A percentile compares a stretch with the other conserved stretches of the same genome.
phyloP scores from a whole-genome alignment of 225 moss, liverwort and hornwort species.

The Pseudoscleropodium purum region DNA sequence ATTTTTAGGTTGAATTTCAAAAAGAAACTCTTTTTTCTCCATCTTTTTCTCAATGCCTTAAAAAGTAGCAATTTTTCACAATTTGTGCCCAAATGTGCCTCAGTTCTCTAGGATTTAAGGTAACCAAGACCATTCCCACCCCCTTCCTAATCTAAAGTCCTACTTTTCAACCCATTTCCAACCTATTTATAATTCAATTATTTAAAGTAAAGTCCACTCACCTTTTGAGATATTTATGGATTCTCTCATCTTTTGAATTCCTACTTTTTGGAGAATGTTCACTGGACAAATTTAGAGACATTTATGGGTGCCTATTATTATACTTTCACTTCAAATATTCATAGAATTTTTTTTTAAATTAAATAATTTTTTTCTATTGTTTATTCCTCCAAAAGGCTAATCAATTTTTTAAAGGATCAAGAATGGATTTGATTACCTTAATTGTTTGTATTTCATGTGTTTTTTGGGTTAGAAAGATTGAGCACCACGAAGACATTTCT shows the following conservation, averaged over 20 bases:
- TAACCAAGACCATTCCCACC: too few relatives aligned
- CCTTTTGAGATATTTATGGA: not conserved
- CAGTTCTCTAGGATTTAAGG: too few relatives aligned
- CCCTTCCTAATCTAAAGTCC: too few relatives aligned
- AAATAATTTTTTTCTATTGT: fast-evolving
- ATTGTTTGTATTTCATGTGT: not conserved
- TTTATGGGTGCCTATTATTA: not conserved
- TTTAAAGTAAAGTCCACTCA: not conserved
- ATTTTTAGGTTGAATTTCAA: too few relatives aligned
- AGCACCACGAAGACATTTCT: fast-evolving
- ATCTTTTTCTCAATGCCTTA: too few relatives aligned
- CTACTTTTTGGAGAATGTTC: not conserved
- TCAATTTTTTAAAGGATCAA: fast-evolving
- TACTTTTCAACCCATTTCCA: not conserved
- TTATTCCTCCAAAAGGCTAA: not conserved
- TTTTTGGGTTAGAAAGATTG: not conserved
- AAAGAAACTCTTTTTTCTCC: too few relatives aligned
- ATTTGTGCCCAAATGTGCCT: too few relatives aligned
- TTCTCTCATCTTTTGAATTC: fast-evolving
- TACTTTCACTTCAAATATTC: not conserved
- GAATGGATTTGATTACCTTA: not conserved
- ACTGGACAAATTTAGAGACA: not conserved
- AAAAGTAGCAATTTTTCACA: too few relatives aligned
- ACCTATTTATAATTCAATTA: not conserved
- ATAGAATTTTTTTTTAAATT: not conserved